Evolutionary conservation across 140 eudicot species (phyloP), one percentile per base, ranked within the genome.

Genomic region (Artemisia princeps): DNA sequence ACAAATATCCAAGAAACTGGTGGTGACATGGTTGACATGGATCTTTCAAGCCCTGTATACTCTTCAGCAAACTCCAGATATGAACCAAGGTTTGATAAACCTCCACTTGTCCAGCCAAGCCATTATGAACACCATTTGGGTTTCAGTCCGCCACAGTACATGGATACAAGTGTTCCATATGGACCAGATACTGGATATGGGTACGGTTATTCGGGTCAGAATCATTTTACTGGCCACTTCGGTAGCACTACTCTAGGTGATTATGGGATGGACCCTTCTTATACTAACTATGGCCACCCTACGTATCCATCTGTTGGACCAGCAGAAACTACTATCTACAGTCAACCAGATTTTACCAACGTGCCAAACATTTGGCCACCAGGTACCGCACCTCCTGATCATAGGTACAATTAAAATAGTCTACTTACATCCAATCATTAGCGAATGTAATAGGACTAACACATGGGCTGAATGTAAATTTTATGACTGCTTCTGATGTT

Each of bases 361-460:
- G n/a, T 45, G 51, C 70, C 56, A 6, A 15, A 28, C 26, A 1
- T 72, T 26, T 60, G 71, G 66, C 78, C 82, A 45, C 78, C 78
- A 3, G 78, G 82, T 62, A 60, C 72, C 62, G 28, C 8, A 11
- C 75, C 78, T 45, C 68, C 67, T 30, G 67, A 42, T 73, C 33
- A 24, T 72, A 48, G 59, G 67, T 76, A 62, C 42, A 33, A 6
- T 33, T 33, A 33, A 33, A 33, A 33, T 5, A 33, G 42, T 33
- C 6, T 33, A 33, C 9, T 33, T 33, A 33, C 42, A 33, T 33
- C 10, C 42, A 33, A 33, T 33, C 42, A 33, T 33, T 33, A 33
- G 9, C 0, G 26, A 9, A 16, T 37, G 56, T 16, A 9, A 6
- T 53, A 28, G n/a, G 55, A 58, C 24, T 33, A 60, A 11, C 8